Evolutionary conservation across 2,329 filamentous ascomycete species (phyloP).

Genomic region (Dothistroma septosporum): DNA sequence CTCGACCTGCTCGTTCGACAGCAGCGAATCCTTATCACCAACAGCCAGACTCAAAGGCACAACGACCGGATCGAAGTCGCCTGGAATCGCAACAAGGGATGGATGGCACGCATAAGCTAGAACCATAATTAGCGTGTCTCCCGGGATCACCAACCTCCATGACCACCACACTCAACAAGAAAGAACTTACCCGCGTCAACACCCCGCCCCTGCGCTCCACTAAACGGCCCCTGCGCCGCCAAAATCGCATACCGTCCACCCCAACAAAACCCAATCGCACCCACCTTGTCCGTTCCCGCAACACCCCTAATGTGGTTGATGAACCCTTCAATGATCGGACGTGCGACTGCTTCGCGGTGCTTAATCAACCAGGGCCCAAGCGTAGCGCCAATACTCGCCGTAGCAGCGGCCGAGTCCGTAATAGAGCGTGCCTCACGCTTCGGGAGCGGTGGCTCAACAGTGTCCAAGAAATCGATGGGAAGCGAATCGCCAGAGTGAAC

Average conservation of each 20-base stretch:
- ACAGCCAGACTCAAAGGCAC: slow-evolving; percentile 42
- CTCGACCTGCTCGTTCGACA: slow-evolving; percentile 38
- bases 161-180: too few species aligned
- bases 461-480: slow-evolving; percentile 39
- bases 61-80: slow-evolving; percentile 39
- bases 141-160: too few species aligned
- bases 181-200: neutral
- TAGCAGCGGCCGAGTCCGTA: slow-evolving; percentile 40
- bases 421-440: slow-evolving; percentile 36
- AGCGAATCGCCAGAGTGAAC: slow-evolving; percentile 42
- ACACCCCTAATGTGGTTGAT: slow-evolving; percentile 38
- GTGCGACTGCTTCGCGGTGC: slow-evolving; percentile 42
- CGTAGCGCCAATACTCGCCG: slow-evolving; percentile 40
- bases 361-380: slow-evolving; percentile 43
- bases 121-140: too few species aligned
- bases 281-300: slow-evolving; percentile 43
- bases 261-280: slow-evolving; percentile 38
- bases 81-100: slow-evolving; percentile 39
- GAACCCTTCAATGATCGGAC: slow-evolving; percentile 44
- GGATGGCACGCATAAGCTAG: neutral
- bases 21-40: slow-evolving; percentile 42
- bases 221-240: slow-evolving; percentile 25
- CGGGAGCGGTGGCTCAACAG: slow-evolving; percentile 42
- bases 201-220: neutral
- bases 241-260: slow-evolving; percentile 16